Conservation (phyloP, 108 stramenopile genomes). For the Licmophora abbreviata region DNA sequence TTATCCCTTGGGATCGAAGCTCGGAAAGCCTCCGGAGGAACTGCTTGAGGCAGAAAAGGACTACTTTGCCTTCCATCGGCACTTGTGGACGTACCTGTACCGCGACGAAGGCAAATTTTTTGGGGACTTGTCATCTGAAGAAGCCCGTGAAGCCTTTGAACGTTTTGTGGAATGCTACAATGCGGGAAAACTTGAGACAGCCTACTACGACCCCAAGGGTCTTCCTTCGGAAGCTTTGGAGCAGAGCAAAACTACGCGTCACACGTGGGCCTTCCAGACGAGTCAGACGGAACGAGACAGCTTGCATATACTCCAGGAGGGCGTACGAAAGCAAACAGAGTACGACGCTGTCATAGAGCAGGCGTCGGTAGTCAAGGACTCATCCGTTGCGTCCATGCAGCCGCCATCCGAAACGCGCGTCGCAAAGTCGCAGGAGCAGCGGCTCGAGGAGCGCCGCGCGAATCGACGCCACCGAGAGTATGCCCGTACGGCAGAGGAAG, state of each 20-base stretch:
- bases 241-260: slow-evolving; percentile 61
- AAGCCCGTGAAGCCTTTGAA: slow-evolving; percentile 48
- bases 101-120: slow-evolving; percentile 58
- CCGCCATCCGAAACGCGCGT: neutral
- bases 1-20: slow-evolving; percentile 18
- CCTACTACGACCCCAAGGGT: slow-evolving; percentile 37
- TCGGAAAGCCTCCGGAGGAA: slow-evolving; percentile 22
- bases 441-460: slow-evolving; percentile 19
- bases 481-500: slow-evolving; percentile 39
- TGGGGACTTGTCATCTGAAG: slow-evolving; percentile 58
- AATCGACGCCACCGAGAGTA: slow-evolving; percentile 35
- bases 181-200: slow-evolving; percentile 47
- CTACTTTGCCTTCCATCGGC: slow-evolving; percentile 69
- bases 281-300: slow-evolving; percentile 41
- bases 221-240: slow-evolving; percentile 55
- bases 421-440: slow-evolving; percentile 16
- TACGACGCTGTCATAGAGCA: slow-evolving; percentile 12
- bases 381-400: neutral
- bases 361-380: neutral
- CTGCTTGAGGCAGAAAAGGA: slow-evolving; percentile 55
- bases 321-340: slow-evolving; percentile 67
- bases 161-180: slow-evolving; percentile 62
- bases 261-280: slow-evolving; percentile 65
- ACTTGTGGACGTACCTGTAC: slow-evolving; percentile 71
- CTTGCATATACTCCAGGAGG: slow-evolving; percentile 48